Base-by-base conservation (phyloP, 495 filamentous ascomycete genomes). In the Aspergillus cavernicola region DNA sequence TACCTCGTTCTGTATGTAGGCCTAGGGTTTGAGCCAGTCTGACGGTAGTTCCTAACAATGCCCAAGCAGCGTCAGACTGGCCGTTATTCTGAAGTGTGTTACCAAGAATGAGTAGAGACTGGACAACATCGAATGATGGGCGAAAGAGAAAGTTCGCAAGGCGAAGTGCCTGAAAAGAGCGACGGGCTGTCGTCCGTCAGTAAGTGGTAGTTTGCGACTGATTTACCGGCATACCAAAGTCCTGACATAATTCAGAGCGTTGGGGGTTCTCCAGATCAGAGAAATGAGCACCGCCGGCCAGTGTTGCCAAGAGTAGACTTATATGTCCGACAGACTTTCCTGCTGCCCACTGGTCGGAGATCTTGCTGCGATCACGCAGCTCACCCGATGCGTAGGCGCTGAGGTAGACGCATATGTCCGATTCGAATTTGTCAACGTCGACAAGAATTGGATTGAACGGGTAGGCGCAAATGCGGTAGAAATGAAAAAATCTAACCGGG, bases 201-300 rank as follows among this genome's bases (percentile, higher is more conserved):
- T 52, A 19, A 46, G 33, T 26, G 8, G 12, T 38, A 23, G 13
- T 24, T 13, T 47, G 28, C 16, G 11, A n/a, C 4, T 11, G 0
- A 12, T 1, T 7, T 8, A 13, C 4, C 5, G 41, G 12, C 59
- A 31, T 58, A 71, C 68, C 65, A 52, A 72, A 65, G 20, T 72
- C 66, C n/a, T 58, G 62, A 16, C 61, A 56, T 10, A 64, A 37
- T 15, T 68, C 63, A 1, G 64, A 60, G 4, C 69, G 57, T 20
- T 63, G 55, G 2, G 66, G 56, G 35, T 66, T 58, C 6, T 64
- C 67, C 12, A 79, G 52, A 36, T 68, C 67, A 1, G 77, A 79
- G 57, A 68, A 80, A 57, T 82, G 79, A 18, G 71, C 75, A 7
- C 79, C 79, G 24, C 73, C 72, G 9, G 76, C 76, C 16, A 82